A percentile compares a stretch with the other conserved stretches of the same genome.
Evolutionary conservation across 1,284 basidiomycete species (phyloP).

Genomic region (Microbotryum scabiosae): DNA sequence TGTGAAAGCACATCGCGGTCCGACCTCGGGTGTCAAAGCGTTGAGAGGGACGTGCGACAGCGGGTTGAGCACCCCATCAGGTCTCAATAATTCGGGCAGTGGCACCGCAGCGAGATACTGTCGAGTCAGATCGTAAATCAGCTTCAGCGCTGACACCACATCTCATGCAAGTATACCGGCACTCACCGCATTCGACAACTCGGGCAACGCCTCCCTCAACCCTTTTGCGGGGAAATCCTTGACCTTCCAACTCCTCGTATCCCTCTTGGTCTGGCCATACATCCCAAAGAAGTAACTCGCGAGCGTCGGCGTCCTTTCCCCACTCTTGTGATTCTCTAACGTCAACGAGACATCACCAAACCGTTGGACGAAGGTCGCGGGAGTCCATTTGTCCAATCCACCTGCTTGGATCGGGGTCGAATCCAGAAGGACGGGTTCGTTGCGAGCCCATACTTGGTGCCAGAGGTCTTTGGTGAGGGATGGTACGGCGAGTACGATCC

Average conservation of each 20-base stretch:
- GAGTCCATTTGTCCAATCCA: slow-evolving; percentile 56
- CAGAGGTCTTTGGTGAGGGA: slow-evolving; percentile 45
- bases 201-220: no score
- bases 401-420: slow-evolving; percentile 50
- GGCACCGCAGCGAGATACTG: slow-evolving; percentile 36
- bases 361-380: slow-evolving; percentile 63
- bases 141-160: no score
- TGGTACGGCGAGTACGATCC: slow-evolving; percentile 1
- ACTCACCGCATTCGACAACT: no score
- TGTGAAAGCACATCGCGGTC: slow-evolving; percentile 51
- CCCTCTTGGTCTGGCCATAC: slow-evolving; percentile 51
- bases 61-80: slow-evolving; percentile 78
- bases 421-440: slow-evolving; percentile 67
- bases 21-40: slow-evolving; percentile 74
- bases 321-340: slow-evolving; percentile 24
- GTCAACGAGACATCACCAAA: slow-evolving; percentile 56
- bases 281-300: slow-evolving; percentile 69
- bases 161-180: no score
- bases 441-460: slow-evolving; percentile 59
- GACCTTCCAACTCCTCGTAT: not conserved
- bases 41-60: slow-evolving; percentile 75
- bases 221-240: not conserved
- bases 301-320: slow-evolving; percentile 38
- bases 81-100: slow-evolving; percentile 75
- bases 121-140: no score